Evolutionary conservation across 2,329 filamentous ascomycete genomes (phyloP), one percentile per base, ranked within the genome.

Genomic region (Alternaria arbusti): DNA sequence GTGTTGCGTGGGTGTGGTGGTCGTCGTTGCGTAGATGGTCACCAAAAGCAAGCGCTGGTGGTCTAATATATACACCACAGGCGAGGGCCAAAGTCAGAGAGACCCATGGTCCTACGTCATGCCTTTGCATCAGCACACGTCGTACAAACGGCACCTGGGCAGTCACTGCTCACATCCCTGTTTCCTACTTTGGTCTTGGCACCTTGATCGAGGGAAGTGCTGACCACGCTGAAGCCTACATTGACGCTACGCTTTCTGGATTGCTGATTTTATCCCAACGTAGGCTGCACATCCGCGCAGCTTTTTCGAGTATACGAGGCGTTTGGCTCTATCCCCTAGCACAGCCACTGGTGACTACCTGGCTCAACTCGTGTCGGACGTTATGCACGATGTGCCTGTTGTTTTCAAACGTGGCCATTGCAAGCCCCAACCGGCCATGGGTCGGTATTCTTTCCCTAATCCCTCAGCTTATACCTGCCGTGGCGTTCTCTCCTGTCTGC

Each of bases 91-190:
- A 54, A 67, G 61, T 59, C 60, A 54, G 56, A 69, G 61, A 69
- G 61, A n/a, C 58, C 57, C 45, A 45, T 59, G 30, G 10, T 43
- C 52, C 58, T 73, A 74, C 71, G 71, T 74, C 71, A 74, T 69
- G 54, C 11, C 54, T 10, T 25, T 52, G 54, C 43, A 68, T 71
- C 66, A 67, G 63, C 65, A 66, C 65, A 55, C 43, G 66, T 68
- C 61, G 63, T 64, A 70, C 67, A 65, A 67, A 69, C 63, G 57
- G 64, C 30, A 36, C 30, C 30, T 36, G 30, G 45, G 15, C 28
- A 49, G 25, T 36, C 40, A 57, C 44, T 36, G 26, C 54, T 60
- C 50, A 56, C 44, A 70, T 70, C 64, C 69, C 60, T 70, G 69
- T 69, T 69, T 65, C 68, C 57, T 40, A 54, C 59, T 44, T 30